phyloP scores from a whole-genome alignment of 108 stramenopile genomes.

The Licmophora abbreviata region DNA sequence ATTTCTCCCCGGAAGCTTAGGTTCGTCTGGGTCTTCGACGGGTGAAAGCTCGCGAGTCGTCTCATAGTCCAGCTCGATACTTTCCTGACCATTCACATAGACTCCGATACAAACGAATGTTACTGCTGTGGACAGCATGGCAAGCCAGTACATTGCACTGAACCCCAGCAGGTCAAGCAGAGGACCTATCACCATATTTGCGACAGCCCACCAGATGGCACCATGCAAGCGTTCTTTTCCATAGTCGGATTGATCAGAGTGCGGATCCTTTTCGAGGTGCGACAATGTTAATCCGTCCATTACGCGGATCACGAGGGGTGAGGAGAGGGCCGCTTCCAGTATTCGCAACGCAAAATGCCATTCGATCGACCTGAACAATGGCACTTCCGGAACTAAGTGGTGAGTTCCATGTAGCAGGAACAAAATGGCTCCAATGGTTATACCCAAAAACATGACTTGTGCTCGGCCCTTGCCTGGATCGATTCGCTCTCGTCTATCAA shows the following conservation, averaged over 20 bases:
- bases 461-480: conserved; percentile 28
- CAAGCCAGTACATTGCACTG: neutral
- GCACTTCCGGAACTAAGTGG: conserved; percentile 7
- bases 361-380: conserved; percentile 8
- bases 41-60: neutral
- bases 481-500: conserved; percentile 28
- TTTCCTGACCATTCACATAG: neutral
- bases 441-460: conserved; percentile 21
- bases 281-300: conserved; percentile 51
- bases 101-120: neutral
- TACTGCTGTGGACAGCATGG: neutral
- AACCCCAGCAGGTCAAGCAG: conserved; percentile 21
- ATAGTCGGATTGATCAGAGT: conserved; percentile 22
- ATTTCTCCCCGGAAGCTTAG: neutral
- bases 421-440: conserved; percentile 26
- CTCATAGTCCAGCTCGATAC: neutral
- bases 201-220: conserved; percentile 46
- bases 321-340: conserved; percentile 22
- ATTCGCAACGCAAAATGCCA: conserved; percentile 30
- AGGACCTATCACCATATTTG: conserved; percentile 28
- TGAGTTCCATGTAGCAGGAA: conserved; percentile 31
- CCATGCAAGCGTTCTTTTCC: conserved; percentile 58
- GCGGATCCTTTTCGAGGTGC: conserved; percentile 24
- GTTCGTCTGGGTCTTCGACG: too few relatives aligned
- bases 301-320: conserved; percentile 30